Conservation (phyloP, 2,329 filamentous ascomycete species). For the Fusarium sp. region DNA sequence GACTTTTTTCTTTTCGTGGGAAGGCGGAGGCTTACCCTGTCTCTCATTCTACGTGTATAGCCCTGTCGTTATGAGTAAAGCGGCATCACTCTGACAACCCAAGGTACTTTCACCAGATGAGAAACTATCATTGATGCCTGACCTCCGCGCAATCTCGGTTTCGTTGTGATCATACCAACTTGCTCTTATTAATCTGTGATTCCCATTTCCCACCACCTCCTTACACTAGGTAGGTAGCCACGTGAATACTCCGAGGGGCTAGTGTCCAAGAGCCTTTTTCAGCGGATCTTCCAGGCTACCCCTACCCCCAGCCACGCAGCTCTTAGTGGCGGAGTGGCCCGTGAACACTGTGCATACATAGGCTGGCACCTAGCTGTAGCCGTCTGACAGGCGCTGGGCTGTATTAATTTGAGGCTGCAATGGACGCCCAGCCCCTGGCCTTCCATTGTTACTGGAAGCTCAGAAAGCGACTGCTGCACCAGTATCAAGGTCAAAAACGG, state of each 20-base stretch:
- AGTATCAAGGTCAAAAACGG: slow-evolving; percentile 29
- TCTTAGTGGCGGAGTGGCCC: slow-evolving; percentile 19
- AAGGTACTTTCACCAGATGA: not conserved
- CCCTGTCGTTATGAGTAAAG: too few relatives aligned
- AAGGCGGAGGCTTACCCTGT: not conserved
- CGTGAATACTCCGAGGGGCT: slow-evolving; percentile 28
- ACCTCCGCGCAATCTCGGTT: not conserved
- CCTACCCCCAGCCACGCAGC: slow-evolving; percentile 44
- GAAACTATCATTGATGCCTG: not conserved
- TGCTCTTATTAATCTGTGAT: not conserved
- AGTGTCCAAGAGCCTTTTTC: slow-evolving; percentile 38
- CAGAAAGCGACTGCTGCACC: slow-evolving; percentile 35
- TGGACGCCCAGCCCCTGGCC: slow-evolving; percentile 43
- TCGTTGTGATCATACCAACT: not conserved
- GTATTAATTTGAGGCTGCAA: slow-evolving; percentile 43
- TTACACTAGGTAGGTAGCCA: slow-evolving; percentile 39
- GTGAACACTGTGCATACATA: slow-evolving; percentile 37
- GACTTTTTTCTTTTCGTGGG: not conserved
- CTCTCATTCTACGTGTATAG: too few relatives aligned
- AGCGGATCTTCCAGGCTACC: slow-evolving; percentile 33
- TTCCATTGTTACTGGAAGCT: slow-evolving; percentile 35
- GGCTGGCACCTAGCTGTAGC: slow-evolving; percentile 2
- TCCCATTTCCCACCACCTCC: not conserved
- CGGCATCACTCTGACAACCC: too few relatives aligned
- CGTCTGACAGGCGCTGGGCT: slow-evolving; percentile 40